Evolutionary conservation across 257 asterid species (phyloP), one percentile per base, ranked within the genome.

Genomic region (Gentiana dahurica): DNA sequence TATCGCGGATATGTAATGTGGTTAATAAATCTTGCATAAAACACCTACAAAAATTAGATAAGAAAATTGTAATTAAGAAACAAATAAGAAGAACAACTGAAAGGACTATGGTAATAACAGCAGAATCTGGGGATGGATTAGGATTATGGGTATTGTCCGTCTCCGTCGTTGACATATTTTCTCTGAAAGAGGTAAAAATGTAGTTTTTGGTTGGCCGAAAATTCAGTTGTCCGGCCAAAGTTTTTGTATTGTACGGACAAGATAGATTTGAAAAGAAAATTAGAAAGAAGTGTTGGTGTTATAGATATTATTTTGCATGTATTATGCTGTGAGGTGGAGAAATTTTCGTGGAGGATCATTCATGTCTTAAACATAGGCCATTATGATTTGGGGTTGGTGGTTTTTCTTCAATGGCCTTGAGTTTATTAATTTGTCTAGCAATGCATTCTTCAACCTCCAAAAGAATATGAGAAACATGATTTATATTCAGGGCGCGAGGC

Each of bases 1-100:
- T 60, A 36, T 70, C 66, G 3, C 83, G 68, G 64, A 71, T 49
- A 48, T 78, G 82, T 87, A 85, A 78, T 4, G 91, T 53, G 61
- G 77, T 68, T 33, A 82, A 59, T 11, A 85, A 24, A 49, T 81
- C 79, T 36, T 85, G 85, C 68, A 83, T 55, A 73, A 85, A 73
- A 65, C 88, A 85, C 24, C 82, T 67, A 49, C 95, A 85, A 46
- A 85, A 88, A 52, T 83, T 83, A 2, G 88, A 58, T 37, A 84
- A 78, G 64, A 81, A 85, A 55, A 92, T 81, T 1, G 89, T n/a
- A n/a, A 79, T 55, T 45, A 85, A 88, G 70, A 92, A 83, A 49
- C 81, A 70, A 0, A 81, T 24, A 34, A 92, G 80, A 58, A 91
- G 75, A 56, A 78, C 11, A 46, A 84, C 57, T 1, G 92, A 83